phyloP scores from a whole-genome alignment of 768 basidiomycete genomes.

The Mycena polygramma region DNA sequence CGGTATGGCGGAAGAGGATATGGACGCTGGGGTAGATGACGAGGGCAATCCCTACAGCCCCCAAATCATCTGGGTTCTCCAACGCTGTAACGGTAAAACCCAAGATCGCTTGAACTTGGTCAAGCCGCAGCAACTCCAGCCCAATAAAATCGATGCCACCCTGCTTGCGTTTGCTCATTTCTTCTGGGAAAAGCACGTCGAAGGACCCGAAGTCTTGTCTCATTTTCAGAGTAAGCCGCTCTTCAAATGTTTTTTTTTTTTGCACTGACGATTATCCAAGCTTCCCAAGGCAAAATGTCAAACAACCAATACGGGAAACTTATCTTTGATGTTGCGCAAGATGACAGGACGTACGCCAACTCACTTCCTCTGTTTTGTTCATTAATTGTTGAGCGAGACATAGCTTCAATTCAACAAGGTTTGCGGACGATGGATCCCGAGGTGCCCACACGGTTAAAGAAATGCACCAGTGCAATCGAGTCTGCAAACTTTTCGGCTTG shows the following conservation, averaged over 20 bases:
- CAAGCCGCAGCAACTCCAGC: not conserved
- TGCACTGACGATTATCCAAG: not conserved
- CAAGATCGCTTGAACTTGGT: not conserved
- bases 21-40: not conserved
- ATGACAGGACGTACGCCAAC: not conserved
- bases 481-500: too few relatives aligned
- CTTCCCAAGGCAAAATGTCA: not conserved
- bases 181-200: not conserved
- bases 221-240: not conserved
- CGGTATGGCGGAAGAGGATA: not conserved
- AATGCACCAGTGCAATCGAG: too few relatives aligned
- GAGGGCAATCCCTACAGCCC: not conserved
- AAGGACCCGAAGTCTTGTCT: not conserved
- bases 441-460: not conserved
- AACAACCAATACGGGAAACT: not conserved
- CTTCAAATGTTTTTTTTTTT: not conserved
- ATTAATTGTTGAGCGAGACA: not conserved
- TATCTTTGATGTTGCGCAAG: not conserved
- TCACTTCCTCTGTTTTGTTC: not conserved
- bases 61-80: not conserved
- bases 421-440: not conserved
- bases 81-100: slow-evolving; percentile 1
- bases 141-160: slow-evolving; percentile 4
- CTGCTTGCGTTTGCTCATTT: not conserved
- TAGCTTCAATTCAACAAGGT: not conserved